Conservation (phyloP, 305 asterid genomes). For the Fraxinus baroniana region DNA sequence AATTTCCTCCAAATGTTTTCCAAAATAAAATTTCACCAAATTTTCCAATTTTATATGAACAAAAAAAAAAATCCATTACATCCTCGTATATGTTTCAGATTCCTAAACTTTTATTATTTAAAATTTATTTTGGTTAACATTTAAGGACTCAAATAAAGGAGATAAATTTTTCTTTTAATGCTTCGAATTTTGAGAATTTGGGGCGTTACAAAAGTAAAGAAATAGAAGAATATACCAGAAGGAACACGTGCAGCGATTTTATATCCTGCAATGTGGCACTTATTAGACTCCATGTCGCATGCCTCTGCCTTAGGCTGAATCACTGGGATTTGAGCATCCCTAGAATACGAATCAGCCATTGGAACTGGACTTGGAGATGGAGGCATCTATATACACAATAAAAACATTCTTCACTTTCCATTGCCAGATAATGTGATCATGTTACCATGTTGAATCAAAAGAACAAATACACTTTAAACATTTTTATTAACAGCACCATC, state of each 20-base stretch:
- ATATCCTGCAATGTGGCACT: slow-evolving; percentile 40
- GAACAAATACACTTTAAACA: background rate
- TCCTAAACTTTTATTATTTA: too few relatives aligned
- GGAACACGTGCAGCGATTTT: slow-evolving; percentile 48
- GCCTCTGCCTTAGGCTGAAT: slow-evolving; percentile 8
- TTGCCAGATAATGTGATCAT: background rate
- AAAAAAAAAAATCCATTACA: too few relatives aligned
- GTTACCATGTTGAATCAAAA: background rate
- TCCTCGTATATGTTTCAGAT: too few relatives aligned
- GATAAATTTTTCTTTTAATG: too few relatives aligned
- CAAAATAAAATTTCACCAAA: too few relatives aligned
- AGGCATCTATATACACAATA: slow-evolving; percentile 32
- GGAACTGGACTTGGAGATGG: slow-evolving; percentile 50
- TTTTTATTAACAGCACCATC: background rate
- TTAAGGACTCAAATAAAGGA: too few relatives aligned
- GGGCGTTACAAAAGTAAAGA: too few relatives aligned
- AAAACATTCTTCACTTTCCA: slow-evolving; percentile 2
- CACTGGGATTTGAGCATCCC: slow-evolving; percentile 22
- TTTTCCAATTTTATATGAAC: too few relatives aligned
- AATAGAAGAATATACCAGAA: background rate
- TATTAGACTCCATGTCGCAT: slow-evolving; percentile 35
- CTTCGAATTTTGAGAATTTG: too few relatives aligned
- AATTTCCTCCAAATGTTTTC: too few relatives aligned
- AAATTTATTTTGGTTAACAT: too few relatives aligned
- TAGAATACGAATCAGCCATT: slow-evolving; percentile 15